These are phyloP conservation scores for Gyrodon lividus DNA, from an alignment of 768 basidiomycete species.

Conservation along the genomic window DNA sequence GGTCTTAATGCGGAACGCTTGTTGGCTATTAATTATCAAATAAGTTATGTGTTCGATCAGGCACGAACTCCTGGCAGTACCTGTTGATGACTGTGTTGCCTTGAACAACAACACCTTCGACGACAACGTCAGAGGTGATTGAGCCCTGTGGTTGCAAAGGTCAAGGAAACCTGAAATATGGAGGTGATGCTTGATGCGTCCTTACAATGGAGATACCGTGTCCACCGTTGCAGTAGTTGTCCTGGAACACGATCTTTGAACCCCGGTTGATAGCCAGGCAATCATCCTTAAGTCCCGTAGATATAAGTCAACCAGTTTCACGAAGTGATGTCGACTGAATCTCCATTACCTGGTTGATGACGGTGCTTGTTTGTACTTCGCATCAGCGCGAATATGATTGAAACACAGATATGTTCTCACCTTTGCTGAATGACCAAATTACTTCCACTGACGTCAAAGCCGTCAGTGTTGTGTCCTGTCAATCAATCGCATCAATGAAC, in stretches of 20 bases:
- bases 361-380: no score
- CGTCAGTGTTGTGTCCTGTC: conserved; percentile 49
- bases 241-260: conserved; percentile 44
- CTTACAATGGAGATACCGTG: conserved; percentile 61
- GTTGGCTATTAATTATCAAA: conserved; percentile 33
- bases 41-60: background rate
- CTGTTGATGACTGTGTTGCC: conserved; percentile 57
- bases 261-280: conserved; percentile 55
- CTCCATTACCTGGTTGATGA: no score
- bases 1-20: conserved; percentile 65
- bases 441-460: conserved; percentile 44
- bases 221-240: conserved; percentile 55
- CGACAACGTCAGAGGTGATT: conserved; percentile 43
- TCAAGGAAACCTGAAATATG: background rate
- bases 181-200: conserved; percentile 5
- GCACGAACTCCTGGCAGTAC: conserved; percentile 26
- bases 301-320: no score
- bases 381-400: background rate
- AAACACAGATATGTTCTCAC: conserved; percentile 5
- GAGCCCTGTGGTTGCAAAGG: background rate
- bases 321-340: no score
- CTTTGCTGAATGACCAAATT: conserved; percentile 32
- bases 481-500: background rate
- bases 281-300: conserved; percentile 43
- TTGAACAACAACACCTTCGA: conserved; percentile 46